Base-by-base conservation (phyloP, 106 monocot species). In the Acorus gramineus region DNA sequence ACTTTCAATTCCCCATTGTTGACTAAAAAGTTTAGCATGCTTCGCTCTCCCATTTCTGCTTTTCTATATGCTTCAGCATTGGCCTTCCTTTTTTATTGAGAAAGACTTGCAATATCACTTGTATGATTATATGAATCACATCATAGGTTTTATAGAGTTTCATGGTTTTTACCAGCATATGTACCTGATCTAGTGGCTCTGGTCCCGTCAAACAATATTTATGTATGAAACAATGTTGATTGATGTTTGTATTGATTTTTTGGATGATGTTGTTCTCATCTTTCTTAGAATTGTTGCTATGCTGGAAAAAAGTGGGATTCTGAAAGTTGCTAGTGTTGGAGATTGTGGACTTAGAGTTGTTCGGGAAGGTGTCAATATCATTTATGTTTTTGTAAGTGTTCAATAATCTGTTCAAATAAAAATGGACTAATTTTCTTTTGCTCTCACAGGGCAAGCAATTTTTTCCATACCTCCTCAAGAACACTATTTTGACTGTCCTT, bases 401-500 rank as follows among this genome's bases (percentile, higher is more conserved):
- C 28, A 28, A 28, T 28, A 28, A 28, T 28, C 28, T 1, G 28
- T 28, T 28, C 28, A 28, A 28, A 28, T 28, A 28, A 28, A 28
- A 28, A 28, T 28, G 28, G 28, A 28, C 28, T 28, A 28, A 28
- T 28, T 28, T 28, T 28, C 28, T 28, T 0, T 28, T 42, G 61
- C 46, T 60, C 54, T 12, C 9, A 57, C 64, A 96, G 95, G 85
- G 2, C 76, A 74, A 70, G 57, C 87, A 60, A 63, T 90, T 47
- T 87, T 90, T 62, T 74, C 76, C 46, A 87, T 82, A n/a, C 59
- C 65, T 46, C 84, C 84, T 11, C 90, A 82, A 67, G 95, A 96
- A 71, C 95, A 96, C 56, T 96, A 85, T 77, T 96, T 96, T 74
- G 85, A 90, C 50, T 96, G 90, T 73, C 95, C 95, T 50, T 96